Percentiles rank a stretch among this genome's conserved stretches.
Conservation (phyloP, 257 asterid species). For the Petunia axillaris region DNA sequence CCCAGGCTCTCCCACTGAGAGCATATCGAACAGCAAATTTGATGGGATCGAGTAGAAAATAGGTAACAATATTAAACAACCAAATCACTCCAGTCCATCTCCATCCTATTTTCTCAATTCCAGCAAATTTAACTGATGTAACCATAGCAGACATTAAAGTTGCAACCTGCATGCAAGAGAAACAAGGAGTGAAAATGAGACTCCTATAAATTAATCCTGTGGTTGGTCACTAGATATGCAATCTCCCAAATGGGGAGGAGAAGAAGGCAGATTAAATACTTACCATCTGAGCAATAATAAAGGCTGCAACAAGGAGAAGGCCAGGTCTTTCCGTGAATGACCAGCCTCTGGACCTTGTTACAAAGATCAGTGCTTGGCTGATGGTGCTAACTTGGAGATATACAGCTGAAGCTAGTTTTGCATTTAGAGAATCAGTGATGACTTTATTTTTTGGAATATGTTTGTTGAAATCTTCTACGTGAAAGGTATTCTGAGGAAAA, state of each 20-base stretch:
- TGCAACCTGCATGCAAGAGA: constrained; percentile 46
- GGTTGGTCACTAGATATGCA: neutral
- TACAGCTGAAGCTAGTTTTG: constrained; percentile 57
- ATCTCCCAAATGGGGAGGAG: neutral
- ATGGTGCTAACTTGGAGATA: constrained; percentile 79
- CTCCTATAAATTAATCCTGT: neutral
- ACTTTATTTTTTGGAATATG: constrained; percentile 33
- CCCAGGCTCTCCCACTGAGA: constrained; percentile 61
- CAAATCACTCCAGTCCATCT: constrained; percentile 56
- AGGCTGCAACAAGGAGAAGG: constrained; percentile 60
- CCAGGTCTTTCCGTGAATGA: constrained; percentile 65
- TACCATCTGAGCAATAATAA: constrained; percentile 68
- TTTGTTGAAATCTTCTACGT: constrained; percentile 49
- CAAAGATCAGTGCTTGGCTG: constrained; percentile 69
- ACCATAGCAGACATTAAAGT: constrained; percentile 53
- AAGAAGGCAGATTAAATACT: neutral
- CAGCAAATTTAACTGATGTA: constrained; percentile 38
- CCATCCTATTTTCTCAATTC: constrained; percentile 55
- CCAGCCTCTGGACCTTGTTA: constrained; percentile 62
- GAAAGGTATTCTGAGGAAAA: constrained; percentile 45
- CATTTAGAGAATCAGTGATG: constrained; percentile 39
- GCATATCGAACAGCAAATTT: constrained; percentile 51
- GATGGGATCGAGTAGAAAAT: constrained; percentile 50
- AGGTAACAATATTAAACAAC: constrained; percentile 50
- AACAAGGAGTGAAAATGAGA: neutral